Percentiles rank a stretch among this genome's conserved stretches.
Evolutionary conservation across 2,329 filamentous ascomycete species (phyloP).

Genomic region (Calonectria crousiana): DNA sequence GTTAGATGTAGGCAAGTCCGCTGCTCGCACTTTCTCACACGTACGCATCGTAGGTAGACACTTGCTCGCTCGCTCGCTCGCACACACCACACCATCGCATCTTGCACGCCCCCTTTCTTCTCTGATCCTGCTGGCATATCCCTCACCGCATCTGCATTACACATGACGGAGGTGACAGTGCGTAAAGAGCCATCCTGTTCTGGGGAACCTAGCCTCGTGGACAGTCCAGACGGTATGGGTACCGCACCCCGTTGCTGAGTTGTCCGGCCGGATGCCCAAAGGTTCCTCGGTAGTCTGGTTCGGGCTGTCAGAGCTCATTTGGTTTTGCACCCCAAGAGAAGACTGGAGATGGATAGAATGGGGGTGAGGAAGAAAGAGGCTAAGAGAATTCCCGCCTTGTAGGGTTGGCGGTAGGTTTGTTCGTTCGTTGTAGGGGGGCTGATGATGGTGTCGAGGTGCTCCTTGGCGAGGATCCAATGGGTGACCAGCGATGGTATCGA

Average conservation of each 20-base stretch:
- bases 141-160: conserved; percentile 6
- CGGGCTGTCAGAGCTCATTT: not conserved
- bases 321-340: not conserved
- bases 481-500: not conserved
- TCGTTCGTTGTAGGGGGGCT: not conserved
- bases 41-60: not conserved
- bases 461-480: not conserved
- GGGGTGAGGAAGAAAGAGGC: not conserved
- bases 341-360: not conserved
- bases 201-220: not conserved
- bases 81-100: not conserved
- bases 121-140: not conserved
- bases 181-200: not conserved
- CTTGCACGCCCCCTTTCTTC: not conserved
- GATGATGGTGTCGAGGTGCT: not conserved
- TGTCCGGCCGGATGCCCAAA: not conserved
- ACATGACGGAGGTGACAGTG: not conserved
- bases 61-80: not conserved
- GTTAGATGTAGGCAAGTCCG: not conserved
- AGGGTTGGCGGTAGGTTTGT: not conserved
- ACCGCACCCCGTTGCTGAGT: not conserved
- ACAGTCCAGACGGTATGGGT: not conserved
- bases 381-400: not conserved
- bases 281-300: not conserved
- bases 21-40: not conserved